Evolutionary conservation across 192 early-diverging fungal species (phyloP).

Genomic region (Backusella macrospora): DNA sequence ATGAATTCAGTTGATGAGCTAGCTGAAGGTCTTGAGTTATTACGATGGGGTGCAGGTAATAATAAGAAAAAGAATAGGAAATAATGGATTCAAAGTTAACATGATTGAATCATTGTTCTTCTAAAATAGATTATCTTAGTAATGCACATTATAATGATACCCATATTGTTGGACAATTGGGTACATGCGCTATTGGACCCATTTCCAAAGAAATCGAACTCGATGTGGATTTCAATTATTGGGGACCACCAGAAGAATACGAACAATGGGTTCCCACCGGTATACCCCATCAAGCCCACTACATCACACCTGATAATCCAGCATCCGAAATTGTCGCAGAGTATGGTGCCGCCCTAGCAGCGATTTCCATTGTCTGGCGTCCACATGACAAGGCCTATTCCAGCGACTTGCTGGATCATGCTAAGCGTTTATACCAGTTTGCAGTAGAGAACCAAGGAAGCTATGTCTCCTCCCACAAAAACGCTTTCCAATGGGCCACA

Average conservation of each 20-base stretch:
- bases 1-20: slow-evolving; percentile 44
- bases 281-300: slow-evolving; percentile 37
- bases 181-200: slow-evolving; percentile 38
- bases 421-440: slow-evolving; percentile 49
- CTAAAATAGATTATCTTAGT: slow-evolving; percentile 50
- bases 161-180: slow-evolving; percentile 50
- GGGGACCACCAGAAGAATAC: slow-evolving; percentile 56
- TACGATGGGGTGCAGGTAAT: slow-evolving; percentile 44
- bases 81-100: neutral
- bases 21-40: slow-evolving; percentile 41
- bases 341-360: slow-evolving; percentile 58
- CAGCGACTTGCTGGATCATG: slow-evolving; percentile 47
- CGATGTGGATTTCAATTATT: slow-evolving; percentile 59
- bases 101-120: too few species aligned
- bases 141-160: slow-evolving; percentile 59
- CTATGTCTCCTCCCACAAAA: slow-evolving; percentile 39
- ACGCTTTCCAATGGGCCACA: slow-evolving; percentile 40
- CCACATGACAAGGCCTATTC: slow-evolving; percentile 50
- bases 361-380: slow-evolving; percentile 54
- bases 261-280: slow-evolving; percentile 45
- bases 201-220: slow-evolving; percentile 39
- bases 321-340: slow-evolving; percentile 47
- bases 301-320: slow-evolving; percentile 37
- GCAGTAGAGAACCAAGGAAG: slow-evolving; percentile 40
- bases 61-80: neutral